Conservation (phyloP, 2,329 filamentous ascomycete species). For the Xylariaceae sp. region DNA sequence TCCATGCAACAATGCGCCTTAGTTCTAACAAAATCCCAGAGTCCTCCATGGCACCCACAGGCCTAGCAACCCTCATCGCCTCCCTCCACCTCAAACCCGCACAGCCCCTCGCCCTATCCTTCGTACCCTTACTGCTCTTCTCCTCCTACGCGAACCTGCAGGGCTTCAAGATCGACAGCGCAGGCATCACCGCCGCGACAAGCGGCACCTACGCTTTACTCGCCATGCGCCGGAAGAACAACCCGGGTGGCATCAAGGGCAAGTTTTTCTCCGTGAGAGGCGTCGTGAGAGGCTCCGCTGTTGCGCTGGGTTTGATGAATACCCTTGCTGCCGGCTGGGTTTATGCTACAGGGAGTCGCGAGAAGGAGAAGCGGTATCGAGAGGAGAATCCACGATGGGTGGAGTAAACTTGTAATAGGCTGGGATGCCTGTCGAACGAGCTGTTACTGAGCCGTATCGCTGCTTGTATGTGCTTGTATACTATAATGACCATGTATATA, state of each 20-base stretch:
- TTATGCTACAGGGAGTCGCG: slow-evolving; percentile 49
- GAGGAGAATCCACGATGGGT: slow-evolving; percentile 50
- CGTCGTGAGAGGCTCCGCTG: slow-evolving; percentile 46
- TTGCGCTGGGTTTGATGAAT: slow-evolving; percentile 49
- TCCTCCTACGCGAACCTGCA: slow-evolving; percentile 57
- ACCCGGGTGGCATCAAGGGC: slow-evolving; percentile 29
- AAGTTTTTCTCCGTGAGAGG: slow-evolving; percentile 46
- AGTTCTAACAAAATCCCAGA: slow-evolving; percentile 33
- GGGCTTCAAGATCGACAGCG: slow-evolving; percentile 54
- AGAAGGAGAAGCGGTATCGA: slow-evolving; percentile 46
- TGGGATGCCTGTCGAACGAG: too few relatives aligned
- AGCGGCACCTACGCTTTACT: slow-evolving; percentile 55
- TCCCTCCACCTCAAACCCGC: slow-evolving; percentile 54
- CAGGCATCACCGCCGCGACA: slow-evolving; percentile 53
- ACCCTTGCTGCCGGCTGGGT: slow-evolving; percentile 47
- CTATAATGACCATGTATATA: too few relatives aligned
- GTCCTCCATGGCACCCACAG: slow-evolving; percentile 50
- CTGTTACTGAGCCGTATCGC: too few relatives aligned
- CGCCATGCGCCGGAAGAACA: slow-evolving; percentile 46
- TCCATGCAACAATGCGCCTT: not conserved
- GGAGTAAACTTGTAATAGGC: slow-evolving; percentile 21
- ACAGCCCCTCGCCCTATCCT: slow-evolving; percentile 46
- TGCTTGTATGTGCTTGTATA: too few relatives aligned
- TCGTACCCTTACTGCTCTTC: slow-evolving; percentile 52
- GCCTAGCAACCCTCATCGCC: slow-evolving; percentile 53